These are phyloP conservation scores for Pythium brachiatum DNA, from an alignment of 352 stramenopile species.

Conservation along the genomic window DNA sequence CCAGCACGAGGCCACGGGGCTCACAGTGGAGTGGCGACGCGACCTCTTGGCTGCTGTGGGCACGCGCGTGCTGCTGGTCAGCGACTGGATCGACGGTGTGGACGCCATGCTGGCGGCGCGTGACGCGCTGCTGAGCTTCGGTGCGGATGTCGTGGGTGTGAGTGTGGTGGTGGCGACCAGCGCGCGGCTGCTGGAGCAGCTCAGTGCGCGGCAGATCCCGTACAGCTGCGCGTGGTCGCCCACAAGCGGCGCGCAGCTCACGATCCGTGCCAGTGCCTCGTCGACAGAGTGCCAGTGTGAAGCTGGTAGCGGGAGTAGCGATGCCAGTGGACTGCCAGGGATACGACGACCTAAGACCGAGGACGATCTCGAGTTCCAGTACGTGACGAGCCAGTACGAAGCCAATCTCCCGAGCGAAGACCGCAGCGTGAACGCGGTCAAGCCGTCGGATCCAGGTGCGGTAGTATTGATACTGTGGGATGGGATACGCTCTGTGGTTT, in stretches of 20 bases:
- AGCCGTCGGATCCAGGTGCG: slow-evolving; percentile 32
- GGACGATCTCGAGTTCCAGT: slow-evolving; percentile 8
- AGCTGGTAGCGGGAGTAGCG: neutral
- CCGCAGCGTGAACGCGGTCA: slow-evolving; percentile 52
- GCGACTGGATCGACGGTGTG: slow-evolving; percentile 54
- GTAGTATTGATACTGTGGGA: too few relatives aligned
- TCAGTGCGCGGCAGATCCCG: slow-evolving; percentile 37
- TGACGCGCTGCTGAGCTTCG: slow-evolving; percentile 37
- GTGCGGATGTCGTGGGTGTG: slow-evolving; percentile 48
- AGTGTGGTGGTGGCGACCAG: slow-evolving; percentile 47
- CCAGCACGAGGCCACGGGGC: neutral
- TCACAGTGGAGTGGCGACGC: slow-evolving; percentile 13
- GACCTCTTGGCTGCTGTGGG: slow-evolving; percentile 7
- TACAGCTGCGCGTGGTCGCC: slow-evolving; percentile 56
- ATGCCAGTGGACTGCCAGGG: too few relatives aligned
- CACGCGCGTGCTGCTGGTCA: slow-evolving; percentile 27
- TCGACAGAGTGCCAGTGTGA: slow-evolving; percentile 13
- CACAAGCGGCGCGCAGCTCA: slow-evolving; percentile 31
- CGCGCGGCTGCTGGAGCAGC: slow-evolving; percentile 29
- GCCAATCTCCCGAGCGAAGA: slow-evolving; percentile 69
- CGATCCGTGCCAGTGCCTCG: neutral
- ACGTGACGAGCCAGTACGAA: slow-evolving; percentile 63
- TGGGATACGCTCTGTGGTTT: neutral
- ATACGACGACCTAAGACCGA: neutral
- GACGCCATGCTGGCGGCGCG: slow-evolving; percentile 42